Evolutionary conservation across 2,329 filamentous ascomycete species (phyloP), one percentile per base, ranked within the genome.

Genomic region (Paracorniculantispora psalliotae): DNA sequence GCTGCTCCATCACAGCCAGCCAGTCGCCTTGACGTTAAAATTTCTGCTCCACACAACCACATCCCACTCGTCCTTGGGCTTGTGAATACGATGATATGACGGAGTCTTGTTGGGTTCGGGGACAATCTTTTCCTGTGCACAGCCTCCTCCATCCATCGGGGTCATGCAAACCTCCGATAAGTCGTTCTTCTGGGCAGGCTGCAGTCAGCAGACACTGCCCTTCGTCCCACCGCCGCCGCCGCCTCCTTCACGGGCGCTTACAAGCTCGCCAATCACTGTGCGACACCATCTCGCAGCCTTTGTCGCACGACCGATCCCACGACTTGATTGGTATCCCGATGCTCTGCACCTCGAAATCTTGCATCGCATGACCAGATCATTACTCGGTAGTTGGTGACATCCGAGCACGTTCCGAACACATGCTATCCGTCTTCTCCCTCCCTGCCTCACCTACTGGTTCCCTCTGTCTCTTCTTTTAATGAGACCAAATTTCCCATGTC

Each of bases 401-500:
- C n/a, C n/a, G n/a, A n/a, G n/a, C n/a, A n/a, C n/a, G n/a, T n/a
- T n/a, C n/a, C n/a, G n/a, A n/a, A n/a, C n/a, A 23, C 21, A 23
- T 12, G 8, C 43, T 39, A 15, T 10, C 48, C n/a, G 17, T 25
- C 37, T 30, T 30, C 26, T 5, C 39, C 23, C 25, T 54, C 51
- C 19, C 50, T 43, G 12, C 23, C 4, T 12, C 44, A 17, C 23
- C 23, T 23, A 15, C 9, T 21, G 13, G 25, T 17, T 49, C 26
- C 2, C 15, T 12, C 28, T 50, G 41, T 46, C 23, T 51, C 37
- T n/a, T 5, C 6, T 44, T 48, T 48, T 39, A 56, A 48, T 48
- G 43, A 56, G 30, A 39, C 7, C 30, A 47, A 54, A 56, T 56
- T 48, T 56, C 43, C 43, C 43, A 48, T 48, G 53, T 56, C 53